Evolutionary conservation across 192 early-diverging fungal genomes (phyloP), one percentile per base, ranked within the genome.

Genomic region (Coemansia reversa): DNA sequence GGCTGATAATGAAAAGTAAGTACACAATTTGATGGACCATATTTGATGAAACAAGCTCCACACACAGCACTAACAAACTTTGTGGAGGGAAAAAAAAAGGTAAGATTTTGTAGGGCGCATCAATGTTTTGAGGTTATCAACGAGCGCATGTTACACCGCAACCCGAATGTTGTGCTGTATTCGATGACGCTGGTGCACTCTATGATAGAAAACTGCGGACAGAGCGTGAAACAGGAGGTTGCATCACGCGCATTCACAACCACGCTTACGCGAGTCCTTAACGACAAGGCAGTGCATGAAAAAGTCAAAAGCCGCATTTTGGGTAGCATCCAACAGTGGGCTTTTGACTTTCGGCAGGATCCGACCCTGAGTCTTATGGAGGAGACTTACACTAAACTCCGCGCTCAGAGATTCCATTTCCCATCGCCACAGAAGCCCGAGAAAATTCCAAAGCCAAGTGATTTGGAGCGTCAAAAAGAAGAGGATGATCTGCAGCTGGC

Each of bases 401-500:
- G 74, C 0, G 67, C 69, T 0, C 73, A 81, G 64, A n/a, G 79
- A 39, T 75, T 89, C 69, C 67, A 75, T 5, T 92, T 92, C 35
- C 89, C 89, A 35, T 87, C 88, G 48, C 91, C 91, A 22, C 89
- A 92, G 63, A 90, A 88, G 56, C 89, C 89, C n/a, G 88, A 92
- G 59, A 92, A 92, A 67, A 84, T 90, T 24, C 76, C 84, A 7
- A 86, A 74, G 57, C 72, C 85, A 74, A 84, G 77, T 47, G 87
- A 93, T 33, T 60, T 87, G n/a, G 91, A 92, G 45, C 91, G 88
- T 60, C 88, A 93, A 64, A 93, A 95, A 63, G 96, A 98, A 72
- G 93, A 96, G 63, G 96, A 98, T 23, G 94, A 98, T 39, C 68
- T 96, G 51, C 91, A 98, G 76, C 70, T 95, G 51, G 96, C 96